A percentile compares a stretch with the other conserved stretches of the same genome.
phyloP scores from a whole-genome alignment of 805 yeast genomes.

The Zygosaccharomyces bailii region DNA sequence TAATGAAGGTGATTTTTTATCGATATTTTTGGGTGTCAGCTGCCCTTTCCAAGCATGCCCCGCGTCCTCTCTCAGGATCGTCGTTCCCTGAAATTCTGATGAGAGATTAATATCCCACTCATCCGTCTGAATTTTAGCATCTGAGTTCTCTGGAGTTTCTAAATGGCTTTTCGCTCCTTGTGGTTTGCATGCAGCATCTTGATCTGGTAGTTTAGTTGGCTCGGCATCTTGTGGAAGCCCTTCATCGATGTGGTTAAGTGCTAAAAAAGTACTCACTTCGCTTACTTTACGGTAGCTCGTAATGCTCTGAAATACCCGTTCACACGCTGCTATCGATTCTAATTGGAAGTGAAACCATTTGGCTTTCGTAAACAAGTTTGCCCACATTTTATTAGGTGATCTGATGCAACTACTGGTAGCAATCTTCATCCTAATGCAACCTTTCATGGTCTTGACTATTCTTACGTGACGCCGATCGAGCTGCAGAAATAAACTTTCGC shows the following conservation, averaged over 20 bases:
- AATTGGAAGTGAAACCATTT: constrained; percentile 16
- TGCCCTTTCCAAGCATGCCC: not conserved
- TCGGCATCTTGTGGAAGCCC: constrained; percentile 7
- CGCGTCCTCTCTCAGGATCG: not conserved
- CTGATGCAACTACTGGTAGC: constrained; percentile 5
- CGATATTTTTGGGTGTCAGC: constrained; percentile 7
- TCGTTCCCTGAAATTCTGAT: constrained; percentile 8
- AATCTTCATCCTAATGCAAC: constrained; percentile 15
- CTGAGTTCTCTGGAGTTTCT: constrained; percentile 22
- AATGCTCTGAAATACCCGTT: constrained; percentile 10
- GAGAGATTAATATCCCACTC: constrained; percentile 20
- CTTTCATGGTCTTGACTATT: constrained; percentile 13
- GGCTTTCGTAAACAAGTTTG: constrained; percentile 6
- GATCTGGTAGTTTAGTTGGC: not conserved
- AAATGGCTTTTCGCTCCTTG: constrained; percentile 11
- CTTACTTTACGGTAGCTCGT: constrained; percentile 31
- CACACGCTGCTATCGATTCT: constrained; percentile 1
- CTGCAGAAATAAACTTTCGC: constrained; percentile 17
- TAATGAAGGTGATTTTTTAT: not conserved
- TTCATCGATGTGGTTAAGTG: constrained; percentile 21
- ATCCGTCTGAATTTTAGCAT: constrained; percentile 12
- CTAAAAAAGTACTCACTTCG: constrained; percentile 31
- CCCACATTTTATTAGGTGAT: constrained; percentile 7
- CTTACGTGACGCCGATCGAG: constrained; percentile 15
- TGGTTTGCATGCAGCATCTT: constrained; percentile 8